phyloP scores from a whole-genome alignment of 192 early-diverging fungal genomes.

The Pilobolus umbonatus region DNA sequence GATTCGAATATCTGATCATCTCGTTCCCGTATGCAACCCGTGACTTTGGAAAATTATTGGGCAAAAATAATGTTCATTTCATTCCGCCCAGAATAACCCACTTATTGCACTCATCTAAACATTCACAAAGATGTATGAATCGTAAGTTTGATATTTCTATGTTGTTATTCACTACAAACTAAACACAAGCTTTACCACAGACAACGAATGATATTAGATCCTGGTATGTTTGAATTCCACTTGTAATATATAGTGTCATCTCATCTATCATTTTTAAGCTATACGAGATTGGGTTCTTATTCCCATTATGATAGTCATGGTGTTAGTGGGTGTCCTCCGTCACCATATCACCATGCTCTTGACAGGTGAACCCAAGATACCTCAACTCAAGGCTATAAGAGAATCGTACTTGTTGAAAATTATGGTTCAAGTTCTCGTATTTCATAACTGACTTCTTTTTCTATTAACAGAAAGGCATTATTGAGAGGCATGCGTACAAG shows the following conservation, averaged over 20 bases:
- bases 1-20: too few relatives aligned
- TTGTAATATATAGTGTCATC: not conserved
- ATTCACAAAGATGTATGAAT: conserved; percentile 12
- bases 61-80: not conserved
- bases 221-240: too few relatives aligned
- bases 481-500: conserved; percentile 68
- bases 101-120: not conserved
- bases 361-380: conserved; percentile 74
- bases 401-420: conserved; percentile 55
- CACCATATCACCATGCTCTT: conserved; percentile 91
- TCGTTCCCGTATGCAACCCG: too few relatives aligned
- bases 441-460: not conserved
- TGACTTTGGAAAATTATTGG: not conserved
- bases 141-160: conserved; percentile 3
- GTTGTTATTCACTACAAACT: not conserved
- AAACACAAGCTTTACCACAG: not conserved
- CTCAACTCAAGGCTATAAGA: conserved; percentile 72
- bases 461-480: conserved; percentile 56
- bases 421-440: not conserved
- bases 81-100: not conserved
- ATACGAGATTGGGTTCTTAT: conserved; percentile 93
- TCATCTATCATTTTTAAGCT: conserved; percentile 36
- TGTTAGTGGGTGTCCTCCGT: conserved; percentile 91
- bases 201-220: conserved; percentile 30
- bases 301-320: conserved; percentile 96